Evolutionary conservation across 1,284 basidiomycete species (phyloP).

Genomic region (Cerrena zonata): DNA sequence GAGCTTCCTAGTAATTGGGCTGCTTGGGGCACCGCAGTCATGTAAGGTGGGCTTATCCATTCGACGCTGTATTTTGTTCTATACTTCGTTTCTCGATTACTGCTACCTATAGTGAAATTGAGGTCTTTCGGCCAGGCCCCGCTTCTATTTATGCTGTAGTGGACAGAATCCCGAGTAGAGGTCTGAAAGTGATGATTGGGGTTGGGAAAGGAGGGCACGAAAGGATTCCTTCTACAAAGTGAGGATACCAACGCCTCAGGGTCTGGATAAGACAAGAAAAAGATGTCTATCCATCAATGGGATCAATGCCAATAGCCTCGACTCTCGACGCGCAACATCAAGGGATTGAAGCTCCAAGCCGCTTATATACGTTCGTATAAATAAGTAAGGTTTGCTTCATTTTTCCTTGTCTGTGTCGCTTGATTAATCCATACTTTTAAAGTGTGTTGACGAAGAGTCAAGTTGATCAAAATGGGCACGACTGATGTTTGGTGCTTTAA

Average conservation of each 20-base stretch:
- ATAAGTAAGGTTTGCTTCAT: slow-evolving; percentile 46
- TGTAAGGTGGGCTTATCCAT: no score
- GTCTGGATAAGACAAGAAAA: no score
- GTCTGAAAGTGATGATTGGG: slow-evolving; percentile 66
- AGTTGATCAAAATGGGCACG: neutral
- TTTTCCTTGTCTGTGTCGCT: no score
- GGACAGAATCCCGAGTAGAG: slow-evolving; percentile 64
- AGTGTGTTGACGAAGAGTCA: slow-evolving; percentile 1
- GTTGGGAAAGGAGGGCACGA: slow-evolving; percentile 53
- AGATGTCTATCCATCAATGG: no score
- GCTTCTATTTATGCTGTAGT: slow-evolving; percentile 71
- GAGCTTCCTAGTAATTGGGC: slow-evolving; percentile 46
- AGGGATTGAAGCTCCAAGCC: no score
- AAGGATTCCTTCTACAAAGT: slow-evolving; percentile 42
- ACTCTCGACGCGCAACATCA: no score
- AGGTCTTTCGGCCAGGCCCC: slow-evolving; percentile 75
- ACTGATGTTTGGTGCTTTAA: neutral
- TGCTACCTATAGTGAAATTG: no score
- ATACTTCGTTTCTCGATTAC: no score
- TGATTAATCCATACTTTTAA: neutral
- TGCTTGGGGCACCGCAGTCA: slow-evolving; percentile 56
- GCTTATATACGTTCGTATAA: no score
- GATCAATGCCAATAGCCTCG: no score
- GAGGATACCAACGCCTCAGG: no score
- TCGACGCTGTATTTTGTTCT: no score